Evolutionary conservation across 106 monocot genomes (phyloP).

Genomic region (Allium cepa): DNA sequence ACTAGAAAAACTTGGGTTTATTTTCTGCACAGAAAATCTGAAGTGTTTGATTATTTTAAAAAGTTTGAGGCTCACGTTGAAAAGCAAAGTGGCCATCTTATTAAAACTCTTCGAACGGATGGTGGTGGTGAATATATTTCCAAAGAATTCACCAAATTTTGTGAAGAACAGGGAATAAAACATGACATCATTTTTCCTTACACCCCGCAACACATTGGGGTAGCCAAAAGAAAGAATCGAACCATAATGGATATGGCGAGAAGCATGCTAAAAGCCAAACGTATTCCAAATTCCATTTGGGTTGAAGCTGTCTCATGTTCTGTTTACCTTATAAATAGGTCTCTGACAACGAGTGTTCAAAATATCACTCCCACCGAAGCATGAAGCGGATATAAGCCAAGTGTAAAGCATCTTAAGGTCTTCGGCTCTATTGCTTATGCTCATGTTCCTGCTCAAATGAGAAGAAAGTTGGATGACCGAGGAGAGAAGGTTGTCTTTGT

Average conservation of each 20-base stretch:
- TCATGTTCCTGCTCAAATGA: not conserved
- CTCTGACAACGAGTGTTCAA: not conserved
- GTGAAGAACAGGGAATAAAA: not conserved
- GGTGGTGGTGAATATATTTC: not conserved
- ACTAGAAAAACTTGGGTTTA: not conserved
- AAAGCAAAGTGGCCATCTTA: not conserved
- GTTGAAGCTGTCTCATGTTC: constrained; percentile 1
- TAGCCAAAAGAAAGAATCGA: constrained; percentile 1
- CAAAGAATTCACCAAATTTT: not conserved
- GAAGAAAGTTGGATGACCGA: not conserved
- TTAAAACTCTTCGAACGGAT: not conserved
- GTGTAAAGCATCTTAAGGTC: not conserved
- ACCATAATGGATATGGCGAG: constrained; percentile 1
- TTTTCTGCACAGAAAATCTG: constrained; percentile 1
- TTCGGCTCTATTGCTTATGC: constrained; percentile 1
- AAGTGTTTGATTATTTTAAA: not conserved
- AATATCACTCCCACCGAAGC: not conserved
- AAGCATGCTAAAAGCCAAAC: not conserved
- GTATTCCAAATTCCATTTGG: not conserved
- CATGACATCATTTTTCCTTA: not conserved
- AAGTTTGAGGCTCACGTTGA: not conserved
- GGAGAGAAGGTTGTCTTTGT: not conserved
- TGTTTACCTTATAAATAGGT: not conserved
- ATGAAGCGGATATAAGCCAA: not conserved
- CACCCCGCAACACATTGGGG: constrained; percentile 4